A percentile compares a stretch with the other conserved stretches of the same genome.
phyloP scores from a whole-genome alignment of 2,329 filamentous ascomycete species.

The Alternaria sp. region DNA sequence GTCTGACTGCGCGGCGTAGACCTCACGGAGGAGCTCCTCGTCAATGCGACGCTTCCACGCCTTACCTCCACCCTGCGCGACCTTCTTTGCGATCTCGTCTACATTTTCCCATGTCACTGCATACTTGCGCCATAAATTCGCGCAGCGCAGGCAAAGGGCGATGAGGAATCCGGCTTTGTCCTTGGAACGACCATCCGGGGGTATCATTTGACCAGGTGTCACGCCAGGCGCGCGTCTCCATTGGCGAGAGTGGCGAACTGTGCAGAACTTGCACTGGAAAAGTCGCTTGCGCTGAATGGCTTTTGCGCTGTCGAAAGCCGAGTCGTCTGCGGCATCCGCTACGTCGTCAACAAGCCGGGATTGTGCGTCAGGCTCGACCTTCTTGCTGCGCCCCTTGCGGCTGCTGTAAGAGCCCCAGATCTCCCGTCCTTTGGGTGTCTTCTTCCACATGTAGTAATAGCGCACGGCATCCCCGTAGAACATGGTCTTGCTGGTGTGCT shows the following conservation, averaged over 20 bases:
- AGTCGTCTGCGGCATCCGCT: conserved; percentile 91
- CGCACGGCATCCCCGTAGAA: conserved; percentile 82
- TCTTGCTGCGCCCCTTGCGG: conserved; percentile 88
- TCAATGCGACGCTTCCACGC: conserved; percentile 89
- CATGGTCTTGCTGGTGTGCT: conserved; percentile 80
- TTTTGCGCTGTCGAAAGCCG: conserved; percentile 91
- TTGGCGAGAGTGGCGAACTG: conserved; percentile 77
- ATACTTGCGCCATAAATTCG: conserved; percentile 93
- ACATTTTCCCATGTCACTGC: conserved; percentile 94
- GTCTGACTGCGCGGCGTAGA: conserved; percentile 45
- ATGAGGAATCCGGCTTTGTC: conserved; percentile 79
- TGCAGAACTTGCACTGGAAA: conserved; percentile 95
- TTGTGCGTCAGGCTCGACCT: conserved; percentile 59
- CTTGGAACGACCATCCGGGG: conserved; percentile 73
- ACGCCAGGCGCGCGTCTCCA: conserved; percentile 90
- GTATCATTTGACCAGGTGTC: conserved; percentile 71
- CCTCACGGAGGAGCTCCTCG: conserved; percentile 85
- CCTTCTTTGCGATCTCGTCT: conserved; percentile 89
- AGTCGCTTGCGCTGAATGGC: conserved; percentile 77
- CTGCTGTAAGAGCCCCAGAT: conserved; percentile 91
- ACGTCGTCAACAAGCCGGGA: conserved; percentile 89
- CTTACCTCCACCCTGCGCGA: conserved; percentile 77
- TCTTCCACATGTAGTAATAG: conserved; percentile 99
- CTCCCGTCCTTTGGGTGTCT: conserved; percentile 80
- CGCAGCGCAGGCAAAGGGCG: conserved; percentile 88